Evolutionary conservation across 2,329 filamentous ascomycete species (phyloP).

Genomic region (Talaromyces sp.): DNA sequence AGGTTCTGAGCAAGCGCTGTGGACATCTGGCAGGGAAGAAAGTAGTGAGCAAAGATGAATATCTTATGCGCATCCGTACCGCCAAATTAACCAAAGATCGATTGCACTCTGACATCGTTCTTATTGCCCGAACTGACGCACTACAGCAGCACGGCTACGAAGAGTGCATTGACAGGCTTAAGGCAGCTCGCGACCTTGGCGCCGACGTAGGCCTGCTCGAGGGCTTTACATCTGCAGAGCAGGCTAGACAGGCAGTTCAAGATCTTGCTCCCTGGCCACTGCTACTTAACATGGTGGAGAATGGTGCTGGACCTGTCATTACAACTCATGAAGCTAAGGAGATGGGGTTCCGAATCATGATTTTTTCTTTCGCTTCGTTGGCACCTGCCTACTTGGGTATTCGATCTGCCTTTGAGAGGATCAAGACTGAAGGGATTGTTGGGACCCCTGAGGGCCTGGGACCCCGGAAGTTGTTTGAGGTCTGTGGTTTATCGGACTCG

Average conservation of each 20-base stretch:
- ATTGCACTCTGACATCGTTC: conserved; percentile 39
- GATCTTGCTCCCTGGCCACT: conserved; percentile 37
- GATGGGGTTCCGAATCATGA: conserved; percentile 41
- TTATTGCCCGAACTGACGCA: conserved; percentile 41
- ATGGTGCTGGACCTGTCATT: conserved; percentile 38
- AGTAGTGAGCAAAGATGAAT: conserved; percentile 32
- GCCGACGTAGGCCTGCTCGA: conserved; percentile 42
- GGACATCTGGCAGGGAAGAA: conserved; percentile 38
- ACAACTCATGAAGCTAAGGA: conserved; percentile 33
- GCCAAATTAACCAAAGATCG: conserved; percentile 17
- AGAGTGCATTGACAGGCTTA: conserved; percentile 33
- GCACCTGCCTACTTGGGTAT: conserved; percentile 36
- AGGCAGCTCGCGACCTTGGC: conserved; percentile 36
- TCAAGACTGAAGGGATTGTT: conserved; percentile 22
- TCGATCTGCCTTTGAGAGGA: conserved; percentile 29
- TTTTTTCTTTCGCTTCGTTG: conserved; percentile 38
- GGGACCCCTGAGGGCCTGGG: conserved; percentile 28
- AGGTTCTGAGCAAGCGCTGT: conserved; percentile 44
- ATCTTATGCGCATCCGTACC: conserved; percentile 33
- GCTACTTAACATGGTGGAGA: conserved; percentile 43
- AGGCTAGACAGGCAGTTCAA: conserved; percentile 30
- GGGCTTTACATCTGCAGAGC: conserved; percentile 35
- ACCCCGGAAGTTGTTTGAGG: conserved; percentile 38
- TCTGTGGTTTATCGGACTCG: conserved; percentile 40
- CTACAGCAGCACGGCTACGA: conserved; percentile 34